These are phyloP conservation scores for Zangia roseola DNA, from an alignment of 768 basidiomycete species.

Conservation along the genomic window DNA sequence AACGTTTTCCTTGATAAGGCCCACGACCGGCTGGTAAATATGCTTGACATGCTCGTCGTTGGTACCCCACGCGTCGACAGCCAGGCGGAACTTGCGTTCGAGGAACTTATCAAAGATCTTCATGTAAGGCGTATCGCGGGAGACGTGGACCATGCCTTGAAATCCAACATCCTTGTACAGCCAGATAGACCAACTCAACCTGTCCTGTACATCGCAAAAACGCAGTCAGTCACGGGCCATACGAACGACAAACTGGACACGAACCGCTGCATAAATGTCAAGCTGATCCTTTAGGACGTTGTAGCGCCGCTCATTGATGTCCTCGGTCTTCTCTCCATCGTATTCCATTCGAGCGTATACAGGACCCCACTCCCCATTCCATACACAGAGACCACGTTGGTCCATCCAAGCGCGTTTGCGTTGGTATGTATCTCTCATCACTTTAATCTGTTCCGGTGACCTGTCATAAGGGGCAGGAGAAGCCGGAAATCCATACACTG, in stretches of 20 bases:
- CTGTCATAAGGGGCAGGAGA: conserved; percentile 28
- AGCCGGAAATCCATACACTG: conserved; percentile 63
- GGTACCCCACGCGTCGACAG: conserved; percentile 77
- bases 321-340: conserved; percentile 57
- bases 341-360: conserved; percentile 69
- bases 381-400: conserved; percentile 58
- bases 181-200: conserved; percentile 83
- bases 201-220: conserved; percentile 41
- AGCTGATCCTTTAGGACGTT: conserved; percentile 73
- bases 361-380: conserved; percentile 88
- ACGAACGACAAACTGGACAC: background rate
- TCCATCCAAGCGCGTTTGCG: conserved; percentile 78
- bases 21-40: conserved; percentile 63
- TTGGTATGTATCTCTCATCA: conserved; percentile 47
- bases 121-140: conserved; percentile 70
- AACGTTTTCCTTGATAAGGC: conserved; percentile 61
- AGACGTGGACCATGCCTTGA: conserved; percentile 80
- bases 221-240: background rate
- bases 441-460: too few relatives aligned
- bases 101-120: conserved; percentile 66
- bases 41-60: conserved; percentile 54
- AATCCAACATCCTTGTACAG: conserved; percentile 83
- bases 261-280: conserved; percentile 61
- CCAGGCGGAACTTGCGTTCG: conserved; percentile 74
- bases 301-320: conserved; percentile 67